phyloP scores from a whole-genome alignment of 768 basidiomycete species.

The Lepiota brunneoincarnata region DNA sequence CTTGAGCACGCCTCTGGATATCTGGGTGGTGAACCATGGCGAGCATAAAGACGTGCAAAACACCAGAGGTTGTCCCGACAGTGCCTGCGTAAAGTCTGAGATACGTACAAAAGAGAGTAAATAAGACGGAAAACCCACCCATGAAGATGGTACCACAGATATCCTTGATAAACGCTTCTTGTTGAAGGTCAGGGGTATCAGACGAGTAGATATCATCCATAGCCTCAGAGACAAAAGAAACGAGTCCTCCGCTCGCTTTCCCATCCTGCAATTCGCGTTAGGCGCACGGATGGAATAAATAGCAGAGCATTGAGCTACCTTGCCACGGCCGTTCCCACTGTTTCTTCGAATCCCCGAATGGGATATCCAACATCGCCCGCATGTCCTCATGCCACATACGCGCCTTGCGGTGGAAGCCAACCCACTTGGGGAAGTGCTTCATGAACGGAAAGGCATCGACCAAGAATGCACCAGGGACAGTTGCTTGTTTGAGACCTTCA shows the following conservation, averaged over 20 bases:
- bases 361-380: constrained; percentile 37
- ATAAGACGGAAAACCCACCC: not conserved
- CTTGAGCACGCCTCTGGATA: constrained; percentile 29
- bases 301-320: constrained; percentile 12
- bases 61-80: constrained; percentile 48
- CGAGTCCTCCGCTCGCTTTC: not conserved
- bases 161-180: constrained; percentile 15
- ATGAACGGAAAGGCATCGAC: constrained; percentile 43
- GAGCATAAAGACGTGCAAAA: constrained; percentile 36
- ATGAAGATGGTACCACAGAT: constrained; percentile 23
- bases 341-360: constrained; percentile 41
- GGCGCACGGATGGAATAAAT: not conserved
- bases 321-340: constrained; percentile 21
- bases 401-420: constrained; percentile 47
- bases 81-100: constrained; percentile 31
- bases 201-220: constrained; percentile 13
- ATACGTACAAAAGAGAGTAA: not conserved
- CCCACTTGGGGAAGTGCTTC: constrained; percentile 51
- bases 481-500: constrained; percentile 48
- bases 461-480: constrained; percentile 46
- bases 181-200: constrained; percentile 3
- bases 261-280: not conserved
- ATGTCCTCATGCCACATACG: constrained; percentile 36
- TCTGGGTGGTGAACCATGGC: constrained; percentile 40
- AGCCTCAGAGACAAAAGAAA: constrained; percentile 12